Evolutionary conservation across 495 filamentous ascomycete genomes (phyloP), one percentile per base, ranked within the genome.

Genomic region (Umbilicaria muhlenbergii): DNA sequence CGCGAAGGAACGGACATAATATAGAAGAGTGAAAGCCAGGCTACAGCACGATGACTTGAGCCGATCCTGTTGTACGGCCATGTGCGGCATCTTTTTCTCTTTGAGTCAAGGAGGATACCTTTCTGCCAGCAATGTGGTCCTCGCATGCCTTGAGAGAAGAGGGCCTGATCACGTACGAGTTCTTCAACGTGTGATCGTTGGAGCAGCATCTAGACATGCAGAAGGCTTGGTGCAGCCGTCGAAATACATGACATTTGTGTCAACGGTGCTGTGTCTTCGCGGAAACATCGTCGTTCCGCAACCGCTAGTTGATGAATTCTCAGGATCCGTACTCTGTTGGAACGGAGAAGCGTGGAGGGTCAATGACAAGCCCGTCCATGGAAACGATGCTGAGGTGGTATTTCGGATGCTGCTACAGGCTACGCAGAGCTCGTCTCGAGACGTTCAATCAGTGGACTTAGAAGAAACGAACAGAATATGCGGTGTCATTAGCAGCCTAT

Each of bases 311-410:
- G 77, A 84, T 51, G 14, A 50, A 4, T 45, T 49, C 2, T 73
- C 68, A n/a, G 70, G 70, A 15, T 89, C 83, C 8, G 66, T 84
- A 11, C 68, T 99, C 13, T 95, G 89, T 68, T 99, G 91, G 89
- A 96, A 96, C 52, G 91, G 91, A n/a, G 91, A 99, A 57, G 92
- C 87, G 8, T 99, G 91, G 91, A 79, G 70, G 41, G 70, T 93
- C 42, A 66, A 64, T 15, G 58, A 70, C 12, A 46, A 67, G 21
- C 41, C 55, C 2, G 63, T 87, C 18, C 48, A 53, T 18, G 77
- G 73, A 33, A 95, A 93, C 58, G 91, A 99, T 57, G 81, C 83
- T 1, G 70, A 83, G 51, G 59, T 59, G 11, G 68, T 98, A 12
- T 79, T 87, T 52, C 49, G 67, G n/a, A 49, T 72, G 36, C 71